These are phyloP conservation scores for Emmonsiellopsis sp. DNA, from an alignment of 2,329 filamentous ascomycete genomes.

Conservation along the genomic window DNA sequence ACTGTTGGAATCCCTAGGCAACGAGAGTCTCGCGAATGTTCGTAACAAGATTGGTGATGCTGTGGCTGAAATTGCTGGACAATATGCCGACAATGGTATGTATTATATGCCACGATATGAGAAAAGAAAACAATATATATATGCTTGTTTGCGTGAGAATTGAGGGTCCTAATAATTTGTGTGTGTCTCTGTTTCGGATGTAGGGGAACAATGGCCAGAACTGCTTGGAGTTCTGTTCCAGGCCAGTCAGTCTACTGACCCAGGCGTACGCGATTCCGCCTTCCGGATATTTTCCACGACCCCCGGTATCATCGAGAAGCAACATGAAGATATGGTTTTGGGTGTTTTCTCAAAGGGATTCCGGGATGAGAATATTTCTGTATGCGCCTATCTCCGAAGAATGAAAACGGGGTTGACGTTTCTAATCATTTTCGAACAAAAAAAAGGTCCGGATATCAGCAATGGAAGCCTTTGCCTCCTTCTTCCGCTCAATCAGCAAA, in stretches of 20 bases:
- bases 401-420: constrained; percentile 4
- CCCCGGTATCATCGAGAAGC: constrained; percentile 88
- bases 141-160: constrained; percentile 10
- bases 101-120: constrained; percentile 11
- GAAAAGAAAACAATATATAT: not conserved
- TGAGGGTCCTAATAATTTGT: constrained; percentile 1
- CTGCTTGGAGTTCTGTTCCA: constrained; percentile 79
- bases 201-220: constrained; percentile 82
- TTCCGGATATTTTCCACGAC: constrained; percentile 95
- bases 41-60: constrained; percentile 96
- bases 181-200: constrained; percentile 11
- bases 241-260: constrained; percentile 75
- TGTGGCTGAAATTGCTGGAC: constrained; percentile 89
- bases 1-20: constrained; percentile 65
- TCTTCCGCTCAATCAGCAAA: constrained; percentile 85
- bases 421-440: constrained; percentile 8
- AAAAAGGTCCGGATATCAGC: constrained; percentile 75
- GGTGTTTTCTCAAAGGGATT: constrained; percentile 86
- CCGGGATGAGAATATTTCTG: constrained; percentile 73
- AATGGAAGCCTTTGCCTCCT: constrained; percentile 93
- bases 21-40: constrained; percentile 64
- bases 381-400: constrained; percentile 29
- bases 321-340: constrained; percentile 85
- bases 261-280: constrained; percentile 79
- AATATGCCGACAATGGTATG: constrained; percentile 87